phyloP scores from a whole-genome alignment of 192 early-diverging fungal genomes.

The Coemansia furcata region DNA sequence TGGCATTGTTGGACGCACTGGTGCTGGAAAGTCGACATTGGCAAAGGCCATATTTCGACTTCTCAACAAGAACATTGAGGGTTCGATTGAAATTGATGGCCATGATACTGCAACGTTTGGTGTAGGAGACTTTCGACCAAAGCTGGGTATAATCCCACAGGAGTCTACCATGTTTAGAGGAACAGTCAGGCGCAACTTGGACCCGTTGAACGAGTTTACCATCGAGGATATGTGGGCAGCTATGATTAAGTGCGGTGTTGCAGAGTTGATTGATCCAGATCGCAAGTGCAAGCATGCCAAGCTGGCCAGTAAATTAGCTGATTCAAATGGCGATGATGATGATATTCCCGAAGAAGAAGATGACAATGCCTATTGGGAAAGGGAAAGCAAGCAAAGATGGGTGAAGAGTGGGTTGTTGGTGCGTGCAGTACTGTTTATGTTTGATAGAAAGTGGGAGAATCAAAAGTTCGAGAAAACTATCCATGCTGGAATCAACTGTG shows the following conservation, averaged over 20 bases:
- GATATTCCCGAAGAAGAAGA: slow-evolving; percentile 31
- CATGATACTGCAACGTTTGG: slow-evolving; percentile 65
- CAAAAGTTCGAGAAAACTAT: background rate
- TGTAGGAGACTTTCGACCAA: slow-evolving; percentile 34
- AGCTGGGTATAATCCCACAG: slow-evolving; percentile 63
- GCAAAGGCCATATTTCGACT: slow-evolving; percentile 65
- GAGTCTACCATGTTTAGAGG: slow-evolving; percentile 65
- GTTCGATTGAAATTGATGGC: slow-evolving; percentile 69
- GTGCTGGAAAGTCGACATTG: slow-evolving; percentile 67
- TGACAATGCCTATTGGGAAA: background rate
- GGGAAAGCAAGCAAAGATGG: background rate
- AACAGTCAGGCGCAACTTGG: slow-evolving; percentile 62
- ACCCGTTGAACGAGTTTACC: slow-evolving; percentile 53
- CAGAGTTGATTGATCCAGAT: background rate
- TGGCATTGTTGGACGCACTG: slow-evolving; percentile 74
- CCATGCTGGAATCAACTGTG: background rate
- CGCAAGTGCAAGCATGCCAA: background rate
- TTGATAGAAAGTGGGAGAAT: background rate
- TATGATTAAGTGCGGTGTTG: slow-evolving; percentile 32
- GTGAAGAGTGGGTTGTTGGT: background rate
- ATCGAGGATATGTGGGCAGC: slow-evolving; percentile 65
- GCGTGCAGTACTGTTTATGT: background rate
- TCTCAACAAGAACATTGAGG: slow-evolving; percentile 46
- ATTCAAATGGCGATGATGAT: background rate
- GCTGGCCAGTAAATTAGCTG: background rate